Percentiles rank a stretch among this genome's conserved stretches.
Evolutionary conservation across 2,329 filamentous ascomycete species (phyloP).

Genomic region (Aspergillus ochraceus): DNA sequence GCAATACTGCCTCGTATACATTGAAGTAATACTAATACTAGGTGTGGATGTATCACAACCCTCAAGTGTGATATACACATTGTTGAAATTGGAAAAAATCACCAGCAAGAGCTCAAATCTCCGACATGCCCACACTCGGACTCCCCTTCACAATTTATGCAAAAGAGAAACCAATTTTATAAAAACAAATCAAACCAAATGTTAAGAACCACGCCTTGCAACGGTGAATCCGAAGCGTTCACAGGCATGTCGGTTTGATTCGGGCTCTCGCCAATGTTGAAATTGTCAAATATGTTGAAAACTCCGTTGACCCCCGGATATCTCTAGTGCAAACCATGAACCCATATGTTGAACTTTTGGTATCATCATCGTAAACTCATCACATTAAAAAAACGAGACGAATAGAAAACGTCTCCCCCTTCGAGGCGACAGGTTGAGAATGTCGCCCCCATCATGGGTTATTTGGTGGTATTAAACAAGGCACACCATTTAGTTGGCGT

Average conservation of each 20-base stretch:
- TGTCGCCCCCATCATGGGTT: constrained; percentile 32
- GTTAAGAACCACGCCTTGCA: constrained; percentile 10
- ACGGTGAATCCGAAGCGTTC: constrained; percentile 8
- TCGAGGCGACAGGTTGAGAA: constrained; percentile 40
- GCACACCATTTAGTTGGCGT: constrained; percentile 43
- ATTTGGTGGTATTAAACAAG: constrained; percentile 12
- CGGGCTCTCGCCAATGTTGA: constrained; percentile 49
- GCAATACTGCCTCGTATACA: neutral
- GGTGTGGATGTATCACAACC: constrained; percentile 12
- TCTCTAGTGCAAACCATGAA: constrained; percentile 39
- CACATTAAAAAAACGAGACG: constrained; percentile 24
- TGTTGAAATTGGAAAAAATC: constrained; percentile 36
- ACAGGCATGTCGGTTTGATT: constrained; percentile 18
- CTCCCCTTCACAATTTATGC: constrained; percentile 14
- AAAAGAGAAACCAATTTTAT: constrained; percentile 11
- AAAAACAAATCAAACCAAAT: constrained; percentile 7
- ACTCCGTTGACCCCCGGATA: constrained; percentile 36
- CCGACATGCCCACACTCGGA: constrained; percentile 20
- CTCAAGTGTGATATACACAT: constrained; percentile 27
- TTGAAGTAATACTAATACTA: constrained; percentile 8
- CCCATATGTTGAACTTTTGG: constrained; percentile 46
- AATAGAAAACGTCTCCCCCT: constrained; percentile 22
- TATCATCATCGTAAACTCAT: constrained; percentile 44
- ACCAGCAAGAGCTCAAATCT: constrained; percentile 11
- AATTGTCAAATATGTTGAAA: constrained; percentile 47